Percentiles rank a stretch among this genome's conserved stretches.
Conservation (phyloP, 2,329 filamentous ascomycete species). For the Stemphylium vesicarium region DNA sequence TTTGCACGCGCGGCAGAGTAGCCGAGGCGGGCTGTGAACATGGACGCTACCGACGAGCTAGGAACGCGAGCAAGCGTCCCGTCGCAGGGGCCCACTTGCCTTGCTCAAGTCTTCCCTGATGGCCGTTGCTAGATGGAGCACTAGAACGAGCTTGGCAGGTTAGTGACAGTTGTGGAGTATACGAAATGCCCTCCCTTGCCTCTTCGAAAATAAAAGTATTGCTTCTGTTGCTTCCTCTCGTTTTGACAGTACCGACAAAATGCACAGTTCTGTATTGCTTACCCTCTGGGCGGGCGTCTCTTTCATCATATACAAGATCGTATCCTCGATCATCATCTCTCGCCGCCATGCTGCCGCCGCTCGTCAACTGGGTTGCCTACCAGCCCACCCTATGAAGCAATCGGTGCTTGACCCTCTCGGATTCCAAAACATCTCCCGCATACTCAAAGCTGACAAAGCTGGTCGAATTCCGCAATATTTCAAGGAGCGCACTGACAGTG, state of each 20-base stretch:
- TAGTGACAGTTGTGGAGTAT: background rate
- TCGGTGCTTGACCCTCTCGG: constrained; percentile 56
- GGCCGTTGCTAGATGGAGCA: background rate
- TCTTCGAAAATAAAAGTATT: background rate
- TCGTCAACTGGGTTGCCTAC: constrained; percentile 53
- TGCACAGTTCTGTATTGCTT: constrained; percentile 38
- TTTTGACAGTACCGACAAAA: constrained; percentile 13
- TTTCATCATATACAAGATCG: constrained; percentile 41
- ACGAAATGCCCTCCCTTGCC: background rate
- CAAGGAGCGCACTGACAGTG: constrained; percentile 25
- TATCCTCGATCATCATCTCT: constrained; percentile 32
- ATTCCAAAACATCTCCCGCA: constrained; percentile 52
- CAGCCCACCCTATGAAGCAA: constrained; percentile 48
- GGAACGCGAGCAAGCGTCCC: background rate
- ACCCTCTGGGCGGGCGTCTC: constrained; percentile 36
- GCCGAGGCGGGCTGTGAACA: background rate
- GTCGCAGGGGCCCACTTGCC: constrained; percentile 1
- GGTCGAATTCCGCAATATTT: constrained; percentile 42
- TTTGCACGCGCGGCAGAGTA: too few relatives aligned
- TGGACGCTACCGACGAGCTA: background rate
- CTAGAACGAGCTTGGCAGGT: background rate
- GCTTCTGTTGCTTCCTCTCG: too few relatives aligned
- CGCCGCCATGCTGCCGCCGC: constrained; percentile 44
- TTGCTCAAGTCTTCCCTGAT: background rate
- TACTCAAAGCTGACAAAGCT: constrained; percentile 48